Base-by-base conservation (phyloP, 495 filamentous ascomycete genomes). In the Daldinia loculata region DNA sequence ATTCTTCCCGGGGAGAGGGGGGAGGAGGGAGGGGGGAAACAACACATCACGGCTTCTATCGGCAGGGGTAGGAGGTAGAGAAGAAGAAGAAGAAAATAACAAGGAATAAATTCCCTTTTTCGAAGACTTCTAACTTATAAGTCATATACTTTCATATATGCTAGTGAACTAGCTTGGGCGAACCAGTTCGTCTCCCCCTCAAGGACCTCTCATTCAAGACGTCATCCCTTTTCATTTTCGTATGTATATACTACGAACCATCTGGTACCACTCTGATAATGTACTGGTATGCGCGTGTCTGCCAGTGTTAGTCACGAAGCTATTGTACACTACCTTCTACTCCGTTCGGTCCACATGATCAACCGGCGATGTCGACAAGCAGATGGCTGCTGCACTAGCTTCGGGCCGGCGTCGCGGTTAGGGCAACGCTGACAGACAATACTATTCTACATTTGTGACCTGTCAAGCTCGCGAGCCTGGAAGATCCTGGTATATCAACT, bases 291-390 rank as follows among this genome's bases (percentile, higher is more conserved):
- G 30, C 26, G 43, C 34, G 43, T 61, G 39, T 34, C 6, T 32
- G 29, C 29, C 8, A 8, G 29, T 9, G 8, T 9, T 32, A 32
- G 29, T 32, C 29, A 32, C 29, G 29, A 32, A 58, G 32, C 36
- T 19, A 27, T 59, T 27, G 22, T 43, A 59, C 38, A 39, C 14
- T 34, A 36, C 26, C 17, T 29, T 55, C 15, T 56, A 48, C 53
- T 45, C 51, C n/a, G 36, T 62, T 48, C 52, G 30, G 56, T 64
- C 61, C 70, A 73, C 70, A 73, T 73, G 70, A 73, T 43, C 66
- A 58, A 24, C 58, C 52, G 65, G 36, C 52, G 58, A 73, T 73
- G 70, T 73, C 62, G 66, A 69, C 65, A 66, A 69, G 65, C 70
- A 69, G 61, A 55, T 62, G 61, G 19, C 57, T 56, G 32, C 26